phyloP scores from a whole-genome alignment of 306 rosid genomes.

The Malus domestica region DNA sequence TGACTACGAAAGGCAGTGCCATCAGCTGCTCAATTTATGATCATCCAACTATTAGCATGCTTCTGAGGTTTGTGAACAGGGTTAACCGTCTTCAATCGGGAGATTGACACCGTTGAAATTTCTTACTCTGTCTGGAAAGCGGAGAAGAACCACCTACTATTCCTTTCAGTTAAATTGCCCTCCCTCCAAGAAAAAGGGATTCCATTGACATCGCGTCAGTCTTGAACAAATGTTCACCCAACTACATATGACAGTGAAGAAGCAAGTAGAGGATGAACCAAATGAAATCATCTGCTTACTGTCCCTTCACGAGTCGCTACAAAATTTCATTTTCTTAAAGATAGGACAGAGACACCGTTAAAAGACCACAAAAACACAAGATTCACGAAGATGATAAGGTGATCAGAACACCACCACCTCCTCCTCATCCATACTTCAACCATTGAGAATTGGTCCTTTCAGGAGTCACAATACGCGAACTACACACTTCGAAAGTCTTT shows the following conservation, averaged over 20 bases:
- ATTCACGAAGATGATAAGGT: not conserved
- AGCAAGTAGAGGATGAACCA: not conserved
- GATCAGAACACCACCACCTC: not conserved
- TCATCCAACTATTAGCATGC: not conserved
- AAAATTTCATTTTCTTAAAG: not conserved
- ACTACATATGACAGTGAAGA: not conserved
- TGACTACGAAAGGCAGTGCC: conserved; percentile 71
- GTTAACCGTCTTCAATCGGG: not conserved
- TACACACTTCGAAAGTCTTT: not conserved
- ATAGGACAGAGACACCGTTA: not conserved
- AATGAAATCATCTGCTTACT: not conserved
- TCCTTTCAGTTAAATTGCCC: not conserved
- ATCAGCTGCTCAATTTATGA: not conserved
- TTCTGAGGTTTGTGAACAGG: not conserved
- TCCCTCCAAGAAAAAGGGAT: not conserved
- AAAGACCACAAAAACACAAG: not conserved
- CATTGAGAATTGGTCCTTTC: not conserved
- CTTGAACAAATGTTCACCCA: not conserved
- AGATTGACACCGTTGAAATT: not conserved
- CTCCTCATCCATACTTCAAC: not conserved
- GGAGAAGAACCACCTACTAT: not conserved
- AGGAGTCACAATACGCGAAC: not conserved
- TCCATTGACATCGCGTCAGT: not conserved
- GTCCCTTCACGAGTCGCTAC: not conserved
- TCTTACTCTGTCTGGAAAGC: not conserved